Evolutionary conservation across 768 basidiomycete species (phyloP), one percentile per base, ranked within the genome.

Genomic region (Lactarius akahatsu): DNA sequence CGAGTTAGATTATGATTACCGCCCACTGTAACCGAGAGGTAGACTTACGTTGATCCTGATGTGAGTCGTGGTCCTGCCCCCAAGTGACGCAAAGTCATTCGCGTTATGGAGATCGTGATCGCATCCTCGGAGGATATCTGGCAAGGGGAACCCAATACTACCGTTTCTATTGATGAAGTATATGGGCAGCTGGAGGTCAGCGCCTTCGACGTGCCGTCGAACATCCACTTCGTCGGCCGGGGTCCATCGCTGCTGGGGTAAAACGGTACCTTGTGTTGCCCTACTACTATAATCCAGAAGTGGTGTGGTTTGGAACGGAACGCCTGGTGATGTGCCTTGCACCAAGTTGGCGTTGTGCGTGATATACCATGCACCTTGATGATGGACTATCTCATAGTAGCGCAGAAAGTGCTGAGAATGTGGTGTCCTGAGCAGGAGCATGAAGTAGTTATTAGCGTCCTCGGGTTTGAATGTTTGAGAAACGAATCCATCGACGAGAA

Each of bases 211-310:
- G n/a, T 59, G 26, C 13, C 66, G 66, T 15, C 50, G 66, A 10
- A 59, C 8, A 41, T 63, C 66, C 20, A 59, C 58, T 7, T 56
- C 52, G 16, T 67, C 52, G 5, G 32, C n/a, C 6, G 66, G 66
- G 2, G n/a, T 13, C 66, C 66, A 67, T 60, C 66, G 66, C 10
- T 5, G 5, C 8, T 67, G 66, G 10, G 57, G 66, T 11, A 67
- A 52, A 2, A 67, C 28, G 2, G 62, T 59, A 5, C 66, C 66
- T 2, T 20, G 32, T 4, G 52, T 60, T 1, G 2, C 9, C 9
- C 11, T 0, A 30, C 34, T 5, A 28, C n/a, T 36, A 23, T 28
- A 54, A 32, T 68, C 67, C 16, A 68, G 38, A 4, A 66, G 26
- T 4, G 23, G n/a, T 4, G 2, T 6, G 15, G 30, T 0, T 63